Evolutionary conservation across 2,329 filamentous ascomycete species (phyloP), one percentile per base, ranked within the genome.

Genomic region (Aspergillus pseudonomiae): DNA sequence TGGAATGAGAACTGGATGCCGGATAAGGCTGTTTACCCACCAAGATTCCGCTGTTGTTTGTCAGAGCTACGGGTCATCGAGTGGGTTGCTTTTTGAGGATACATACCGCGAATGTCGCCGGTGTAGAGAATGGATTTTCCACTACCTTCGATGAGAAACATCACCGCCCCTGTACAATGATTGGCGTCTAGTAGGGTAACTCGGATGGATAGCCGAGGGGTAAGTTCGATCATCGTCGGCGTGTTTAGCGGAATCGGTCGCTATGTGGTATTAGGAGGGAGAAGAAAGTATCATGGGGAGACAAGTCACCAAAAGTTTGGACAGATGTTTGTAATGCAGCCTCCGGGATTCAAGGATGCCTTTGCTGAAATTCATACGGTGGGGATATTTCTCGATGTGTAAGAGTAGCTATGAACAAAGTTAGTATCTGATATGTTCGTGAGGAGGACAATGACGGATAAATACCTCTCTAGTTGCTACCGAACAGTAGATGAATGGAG

Each of bases 171-270:
- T 0, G 90, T 86, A 71, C 94, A 98, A 74, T 97, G 94, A 70
- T 98, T 97, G 1, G 94, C 93, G 79, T 97, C 91, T 58, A 97
- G 86, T 0, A 97, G 82, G 0, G 93, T 97, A 21, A 96, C 92
- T 54, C 89, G 88, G 28, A 97, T 88, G n/a, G 79, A 80, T 54
- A 85, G 84, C 1, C 86, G 86, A 0, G 89, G 91, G 1, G 82
- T 83, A 3, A 97, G 82, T 71, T 96, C 92, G 54, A 98, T 86
- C 4, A 81, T 78, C 0, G 89, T 94, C 0, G 93, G 92, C 0
- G 92, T 93, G 57, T 95, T 89, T 10, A 97, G 79, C 0, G 94
- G 94, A 36, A 98, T 84, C 0, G 93, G 85, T 78, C 94, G 93
- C 87, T 90, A 34, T 26, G 14, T 6, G 55, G 46, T 50, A 26